Base-by-base conservation (phyloP, 2,329 filamentous ascomycete genomes). In the Harringtonia aguacate region DNA sequence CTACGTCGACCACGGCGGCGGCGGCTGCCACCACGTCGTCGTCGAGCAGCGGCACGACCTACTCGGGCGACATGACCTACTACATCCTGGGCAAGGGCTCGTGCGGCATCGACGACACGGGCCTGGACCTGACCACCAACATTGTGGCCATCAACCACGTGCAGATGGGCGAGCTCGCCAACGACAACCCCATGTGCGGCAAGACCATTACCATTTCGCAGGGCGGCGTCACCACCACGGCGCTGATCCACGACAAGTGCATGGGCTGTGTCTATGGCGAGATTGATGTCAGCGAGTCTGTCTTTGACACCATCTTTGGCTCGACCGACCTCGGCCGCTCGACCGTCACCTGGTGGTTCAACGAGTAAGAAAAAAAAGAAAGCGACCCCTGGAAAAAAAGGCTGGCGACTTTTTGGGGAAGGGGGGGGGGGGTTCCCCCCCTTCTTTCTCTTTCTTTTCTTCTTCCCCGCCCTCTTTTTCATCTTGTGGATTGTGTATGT, bases 241-340 rank as follows among this genome's bases (percentile, higher is more conserved):
- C 77, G 48, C 72, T 54, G 4, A 75, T 89, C 48, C 73, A 72
- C 42, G 86, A 92, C 68, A 86, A 85, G 67, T 92, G 86, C 70
- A 74, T 75, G 63, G 80, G 81, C 53, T 92, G 86, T 61, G 55
- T 41, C 39, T 42, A 54, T 29, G 50, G 59, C 34, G 66, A 70
- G 54, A 73, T 87, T 39, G 83, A 87, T 55, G 49, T 53, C 35
- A 54, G 50, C 52, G 48, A 52, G 45, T 46, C 45, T 31, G 44
- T 47, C 48, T 83, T 79, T 61, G 50, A 55, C n/a, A 63, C 69
- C 18, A 65, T 84, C 43, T 71, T 65, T 40, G 68, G 63, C 44
- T 56, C 27, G 39, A 47, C 49, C 21, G 49, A 52, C 37, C 51
- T 59, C 9, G 66, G 67, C 48, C 58, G 60, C 34, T 39, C 47